These are phyloP conservation scores for Cyberlindnera euphorbiiphila DNA, from an alignment of 805 yeast genomes.

Conservation along the genomic window DNA sequence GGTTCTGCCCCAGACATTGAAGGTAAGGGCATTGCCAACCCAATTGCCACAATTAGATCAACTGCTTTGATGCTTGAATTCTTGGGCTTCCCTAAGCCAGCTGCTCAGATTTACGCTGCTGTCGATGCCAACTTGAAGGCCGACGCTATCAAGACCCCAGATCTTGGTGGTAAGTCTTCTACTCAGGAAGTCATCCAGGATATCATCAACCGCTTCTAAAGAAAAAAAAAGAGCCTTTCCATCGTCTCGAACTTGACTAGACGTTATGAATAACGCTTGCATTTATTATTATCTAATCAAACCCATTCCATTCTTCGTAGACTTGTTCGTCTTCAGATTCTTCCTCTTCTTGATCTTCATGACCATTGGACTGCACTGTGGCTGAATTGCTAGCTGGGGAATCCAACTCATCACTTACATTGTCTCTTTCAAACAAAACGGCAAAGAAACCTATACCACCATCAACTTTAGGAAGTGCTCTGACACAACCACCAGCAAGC, in stretches of 20 bases:
- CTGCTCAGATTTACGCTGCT: slow-evolving; percentile 88
- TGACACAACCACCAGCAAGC: slow-evolving; percentile 80
- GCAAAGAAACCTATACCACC: slow-evolving; percentile 99
- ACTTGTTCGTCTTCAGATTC: slow-evolving; percentile 5
- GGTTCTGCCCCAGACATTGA: slow-evolving; percentile 99
- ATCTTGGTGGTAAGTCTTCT: slow-evolving; percentile 85
- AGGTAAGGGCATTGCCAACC: slow-evolving; percentile 92
- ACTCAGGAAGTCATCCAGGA: slow-evolving; percentile 88
- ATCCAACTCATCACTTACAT: not conserved
- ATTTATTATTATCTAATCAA: slow-evolving; percentile 20
- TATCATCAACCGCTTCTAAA: slow-evolving; percentile 43
- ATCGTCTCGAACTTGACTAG: not conserved
- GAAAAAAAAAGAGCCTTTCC: not conserved
- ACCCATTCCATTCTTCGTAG: slow-evolving; percentile 36
- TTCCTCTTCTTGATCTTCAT: slow-evolving; percentile 2
- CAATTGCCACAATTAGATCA: slow-evolving; percentile 96
- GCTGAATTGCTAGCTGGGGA: slow-evolving; percentile 2
- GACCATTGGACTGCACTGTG: not conserved
- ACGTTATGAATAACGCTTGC: slow-evolving; percentile 2
- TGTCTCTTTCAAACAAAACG: slow-evolving; percentile 74
- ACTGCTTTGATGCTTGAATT: slow-evolving; percentile 97
- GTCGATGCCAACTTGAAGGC: slow-evolving; percentile 90
- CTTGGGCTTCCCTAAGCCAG: slow-evolving; percentile 86
- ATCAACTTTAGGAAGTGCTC: slow-evolving; percentile 81
- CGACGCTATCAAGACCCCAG: slow-evolving; percentile 79